phyloP scores from a whole-genome alignment of 2,329 filamentous ascomycete species.

The Pseudocercospora vitis region DNA sequence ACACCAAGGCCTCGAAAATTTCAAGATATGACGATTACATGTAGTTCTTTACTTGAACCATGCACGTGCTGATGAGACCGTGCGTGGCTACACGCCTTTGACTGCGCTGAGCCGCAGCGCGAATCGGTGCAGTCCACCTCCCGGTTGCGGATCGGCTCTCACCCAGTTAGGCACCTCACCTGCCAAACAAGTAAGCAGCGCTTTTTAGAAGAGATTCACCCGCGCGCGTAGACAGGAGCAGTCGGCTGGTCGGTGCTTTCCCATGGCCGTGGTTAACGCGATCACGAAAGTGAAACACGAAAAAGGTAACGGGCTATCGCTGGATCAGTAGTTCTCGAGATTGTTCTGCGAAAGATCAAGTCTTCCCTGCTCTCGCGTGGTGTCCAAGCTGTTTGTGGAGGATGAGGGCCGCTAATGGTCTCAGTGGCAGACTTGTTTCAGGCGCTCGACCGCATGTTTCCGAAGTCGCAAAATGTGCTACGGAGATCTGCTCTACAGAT shows the following conservation, averaged over 20 bases:
- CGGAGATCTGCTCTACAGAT: too few species aligned
- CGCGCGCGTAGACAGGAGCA: neutral
- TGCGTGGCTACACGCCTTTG: too few species aligned
- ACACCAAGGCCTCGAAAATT: too few species aligned
- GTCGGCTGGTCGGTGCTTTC: neutral
- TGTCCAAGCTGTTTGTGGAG: neutral
- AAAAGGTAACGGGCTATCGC: neutral
- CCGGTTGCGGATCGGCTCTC: neutral
- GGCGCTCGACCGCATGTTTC: neutral
- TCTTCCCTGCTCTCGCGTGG: neutral
- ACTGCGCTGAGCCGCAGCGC: too few species aligned
- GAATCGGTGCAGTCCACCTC: neutral
- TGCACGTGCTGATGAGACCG: too few species aligned
- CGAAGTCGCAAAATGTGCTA: too few species aligned
- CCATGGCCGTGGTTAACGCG: neutral
- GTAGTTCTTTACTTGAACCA: too few species aligned
- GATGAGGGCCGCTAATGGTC: neutral
- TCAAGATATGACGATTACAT: too few species aligned
- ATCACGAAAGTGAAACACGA: neutral
- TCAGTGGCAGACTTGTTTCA: neutral
- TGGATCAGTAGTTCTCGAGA: neutral
- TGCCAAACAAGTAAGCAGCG: neutral
- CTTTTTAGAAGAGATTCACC: neutral
- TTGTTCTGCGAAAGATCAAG: neutral
- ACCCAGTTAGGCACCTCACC: neutral